Percentiles rank a stretch among this genome's conserved stretches.
These are phyloP conservation scores for Hibiscus mutabilis DNA, from an alignment of 345 rosid species.

Conservation along the genomic window DNA sequence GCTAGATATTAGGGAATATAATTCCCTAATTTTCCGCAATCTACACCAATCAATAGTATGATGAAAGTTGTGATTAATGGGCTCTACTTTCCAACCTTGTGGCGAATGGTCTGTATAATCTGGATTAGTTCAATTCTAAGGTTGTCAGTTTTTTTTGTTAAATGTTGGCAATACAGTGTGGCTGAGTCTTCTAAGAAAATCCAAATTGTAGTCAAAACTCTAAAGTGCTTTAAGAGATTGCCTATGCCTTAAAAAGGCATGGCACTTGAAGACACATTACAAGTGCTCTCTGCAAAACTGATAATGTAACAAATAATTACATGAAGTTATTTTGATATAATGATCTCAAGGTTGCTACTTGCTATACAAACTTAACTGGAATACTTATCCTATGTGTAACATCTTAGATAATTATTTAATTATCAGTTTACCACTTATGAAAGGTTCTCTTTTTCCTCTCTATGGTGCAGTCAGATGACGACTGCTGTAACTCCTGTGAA, in stretches of 20 bases:
- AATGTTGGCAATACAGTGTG: not conserved
- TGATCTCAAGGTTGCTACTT: too few species aligned
- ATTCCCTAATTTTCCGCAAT: too few species aligned
- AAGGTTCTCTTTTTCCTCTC: not conserved
- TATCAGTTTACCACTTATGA: not conserved
- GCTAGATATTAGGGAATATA: too few species aligned
- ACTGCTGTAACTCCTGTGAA: slow-evolving; percentile 82
- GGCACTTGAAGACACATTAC: not conserved
- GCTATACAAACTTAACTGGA: not conserved
- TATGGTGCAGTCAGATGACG: slow-evolving; percentile 57
- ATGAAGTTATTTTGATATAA: not conserved
- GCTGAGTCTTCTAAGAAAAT: not conserved
- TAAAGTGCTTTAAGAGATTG: not conserved
- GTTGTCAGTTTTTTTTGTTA: not conserved
- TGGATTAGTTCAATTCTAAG: too few species aligned
- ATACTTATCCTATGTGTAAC: not conserved
- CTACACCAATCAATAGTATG: too few species aligned
- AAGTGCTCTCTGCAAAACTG: not conserved
- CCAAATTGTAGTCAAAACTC: not conserved
- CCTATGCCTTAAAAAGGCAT: not conserved
- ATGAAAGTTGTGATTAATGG: too few species aligned
- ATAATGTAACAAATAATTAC: not conserved
- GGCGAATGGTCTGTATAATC: too few species aligned
- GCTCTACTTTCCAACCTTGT: too few species aligned
- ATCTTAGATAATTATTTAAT: not conserved